Evolutionary conservation across 2,329 filamentous ascomycete genomes (phyloP), one percentile per base, ranked within the genome.

Genomic region (Ceratocystis albifundus): DNA sequence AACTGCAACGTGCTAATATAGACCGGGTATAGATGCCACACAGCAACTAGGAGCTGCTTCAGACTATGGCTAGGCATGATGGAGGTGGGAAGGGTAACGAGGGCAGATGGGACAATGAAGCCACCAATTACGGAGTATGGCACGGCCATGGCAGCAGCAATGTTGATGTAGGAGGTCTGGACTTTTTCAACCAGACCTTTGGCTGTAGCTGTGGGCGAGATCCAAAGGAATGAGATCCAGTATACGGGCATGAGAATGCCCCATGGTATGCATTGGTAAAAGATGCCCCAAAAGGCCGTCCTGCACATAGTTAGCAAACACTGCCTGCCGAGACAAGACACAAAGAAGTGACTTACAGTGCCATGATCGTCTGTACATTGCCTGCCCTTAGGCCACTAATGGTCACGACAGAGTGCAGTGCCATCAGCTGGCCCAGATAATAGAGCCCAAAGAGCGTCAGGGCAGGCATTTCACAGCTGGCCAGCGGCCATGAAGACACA

Each of bases 11-110:
- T 4, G 46, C 64, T 55, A 7, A 70, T 68, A 61, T 67, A 70
- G 8, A 71, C 8, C 0, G 71, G 71, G 50, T 72, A 72, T 15
- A 67, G 48, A 32, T 72, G 71, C 71, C 71, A 72, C 0, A 70
- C 20, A 1, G 69, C 70, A 8, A 72, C 53, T 1, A 68, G 62
- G 30, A 69, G n/a, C 50, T 71, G 70, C 22, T 70, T 69, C 20
- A 61, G 65, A 12, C 69, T 66, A 20, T 64, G 63, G 0, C 69
- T 65, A 53, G 71, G 63, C 30, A 69, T 2, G 3, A n/a, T 17
- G 4, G 70, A 67, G 8, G 68, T 64, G 1, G 70, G 69, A 2
- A 72, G 66, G 22, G 62, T 65, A 17, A 62, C 36, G 1, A 71
- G 61, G 44, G 70, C 12, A 10, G 69, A 69, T 1, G 71, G 71